A percentile compares a stretch with the other conserved stretches of the same genome.
These are phyloP conservation scores for Arachis stenosperma DNA, from an alignment of 306 rosid genomes.

Conservation along the genomic window DNA sequence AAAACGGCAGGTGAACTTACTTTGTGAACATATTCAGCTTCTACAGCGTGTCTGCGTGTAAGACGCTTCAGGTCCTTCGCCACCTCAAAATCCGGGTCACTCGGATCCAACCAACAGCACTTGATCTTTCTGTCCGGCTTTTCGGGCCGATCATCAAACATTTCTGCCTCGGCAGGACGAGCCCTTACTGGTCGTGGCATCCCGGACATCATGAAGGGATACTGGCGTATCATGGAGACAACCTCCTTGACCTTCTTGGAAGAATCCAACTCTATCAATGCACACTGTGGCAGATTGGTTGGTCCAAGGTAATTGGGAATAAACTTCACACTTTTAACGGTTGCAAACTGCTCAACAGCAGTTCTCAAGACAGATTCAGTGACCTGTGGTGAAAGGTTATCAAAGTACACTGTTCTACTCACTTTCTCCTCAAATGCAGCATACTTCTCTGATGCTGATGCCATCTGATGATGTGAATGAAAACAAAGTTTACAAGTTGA, in stretches of 20 bases:
- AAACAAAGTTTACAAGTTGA: slow-evolving; percentile 8
- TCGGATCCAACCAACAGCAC: slow-evolving; percentile 59
- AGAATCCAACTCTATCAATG: slow-evolving; percentile 75
- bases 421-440: slow-evolving; percentile 70
- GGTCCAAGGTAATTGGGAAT: slow-evolving; percentile 71
- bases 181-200: slow-evolving; percentile 89
- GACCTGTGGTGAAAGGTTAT: slow-evolving; percentile 78
- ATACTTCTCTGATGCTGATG: slow-evolving; percentile 51
- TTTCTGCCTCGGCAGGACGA: slow-evolving; percentile 51
- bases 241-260: slow-evolving; percentile 56
- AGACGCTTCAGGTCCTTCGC: slow-evolving; percentile 62
- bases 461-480: slow-evolving; percentile 47
- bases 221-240: slow-evolving; percentile 37
- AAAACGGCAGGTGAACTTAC: slow-evolving; percentile 38
- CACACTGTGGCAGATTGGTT: slow-evolving; percentile 51
- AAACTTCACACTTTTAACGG: slow-evolving; percentile 60
- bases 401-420: slow-evolving; percentile 66
- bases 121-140: slow-evolving; percentile 58
- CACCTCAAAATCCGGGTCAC: slow-evolving; percentile 69
- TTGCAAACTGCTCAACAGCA: slow-evolving; percentile 76
- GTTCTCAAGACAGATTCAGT: slow-evolving; percentile 69
- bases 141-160: slow-evolving; percentile 75
- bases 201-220: slow-evolving; percentile 86
- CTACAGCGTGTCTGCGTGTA: slow-evolving; percentile 51
- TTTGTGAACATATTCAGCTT: slow-evolving; percentile 53